phyloP scores from a whole-genome alignment of 805 yeast genomes.

The Candida khao-thaluensis region DNA sequence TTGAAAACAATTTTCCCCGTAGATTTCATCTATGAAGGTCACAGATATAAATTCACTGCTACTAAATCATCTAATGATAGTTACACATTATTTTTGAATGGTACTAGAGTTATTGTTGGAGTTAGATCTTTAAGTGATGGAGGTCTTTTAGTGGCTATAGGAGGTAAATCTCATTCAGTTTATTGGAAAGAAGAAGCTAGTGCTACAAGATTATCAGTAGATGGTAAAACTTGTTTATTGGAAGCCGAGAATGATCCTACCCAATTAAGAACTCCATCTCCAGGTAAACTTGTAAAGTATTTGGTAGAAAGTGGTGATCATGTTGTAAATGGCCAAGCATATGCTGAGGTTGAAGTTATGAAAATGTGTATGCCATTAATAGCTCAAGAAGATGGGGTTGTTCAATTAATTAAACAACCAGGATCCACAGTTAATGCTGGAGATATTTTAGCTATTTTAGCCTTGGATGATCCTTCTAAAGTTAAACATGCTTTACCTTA shows the following conservation, averaged over 20 bases:
- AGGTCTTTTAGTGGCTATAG: constrained; percentile 82
- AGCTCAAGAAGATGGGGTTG: constrained; percentile 90
- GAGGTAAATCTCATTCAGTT: constrained; percentile 90
- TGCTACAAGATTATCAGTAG: constrained; percentile 92
- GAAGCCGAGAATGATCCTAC: constrained; percentile 98
- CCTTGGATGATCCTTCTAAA: constrained; percentile 94
- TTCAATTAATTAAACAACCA: constrained; percentile 93
- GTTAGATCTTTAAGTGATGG: constrained; percentile 92
- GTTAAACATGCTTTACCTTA: constrained; percentile 95
- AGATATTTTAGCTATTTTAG: constrained; percentile 91
- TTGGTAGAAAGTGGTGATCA: constrained; percentile 96
- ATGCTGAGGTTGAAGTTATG: constrained; percentile 99
- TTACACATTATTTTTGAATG: constrained; percentile 89
- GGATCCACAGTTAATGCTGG: constrained; percentile 97
- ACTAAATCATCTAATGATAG: constrained; percentile 86
- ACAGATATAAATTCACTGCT: constrained; percentile 90
- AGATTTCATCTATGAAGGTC: constrained; percentile 94
- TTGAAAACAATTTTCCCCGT: constrained; percentile 87
- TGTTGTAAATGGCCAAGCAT: constrained; percentile 85
- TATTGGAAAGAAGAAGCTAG: constrained; percentile 98
- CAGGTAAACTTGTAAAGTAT: constrained; percentile 94
- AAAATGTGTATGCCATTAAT: constrained; percentile 98
- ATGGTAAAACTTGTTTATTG: constrained; percentile 88
- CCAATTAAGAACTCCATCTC: constrained; percentile 97
- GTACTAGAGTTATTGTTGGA: constrained; percentile 84